phyloP scores from a whole-genome alignment of 805 yeast genomes.

The Cyberlindnera bimundalis region DNA sequence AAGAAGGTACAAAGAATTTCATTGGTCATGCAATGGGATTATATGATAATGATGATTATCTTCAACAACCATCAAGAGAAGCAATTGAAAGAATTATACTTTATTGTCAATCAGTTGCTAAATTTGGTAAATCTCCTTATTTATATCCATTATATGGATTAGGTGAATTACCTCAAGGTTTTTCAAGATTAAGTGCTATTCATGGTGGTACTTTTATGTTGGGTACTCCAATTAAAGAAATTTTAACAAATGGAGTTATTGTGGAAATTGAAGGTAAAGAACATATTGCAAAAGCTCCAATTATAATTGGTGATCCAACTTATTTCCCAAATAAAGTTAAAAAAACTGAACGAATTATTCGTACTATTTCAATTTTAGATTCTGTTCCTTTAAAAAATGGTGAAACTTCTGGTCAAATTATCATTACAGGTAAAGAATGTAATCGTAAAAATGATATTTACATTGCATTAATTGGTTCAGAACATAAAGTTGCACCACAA shows the following conservation, averaged over 20 bases:
- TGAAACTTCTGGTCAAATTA: slow-evolving; percentile 87
- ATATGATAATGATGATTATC: slow-evolving; percentile 88
- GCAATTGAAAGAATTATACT: slow-evolving; percentile 81
- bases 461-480: slow-evolving; percentile 82
- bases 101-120: slow-evolving; percentile 86
- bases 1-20: slow-evolving; percentile 90
- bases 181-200: slow-evolving; percentile 93
- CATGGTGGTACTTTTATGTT: slow-evolving; percentile 99
- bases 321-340: slow-evolving; percentile 71
- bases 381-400: slow-evolving; percentile 80
- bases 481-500: slow-evolving; percentile 86
- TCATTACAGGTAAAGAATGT: slow-evolving; percentile 95
- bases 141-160: slow-evolving; percentile 94
- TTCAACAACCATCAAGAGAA: slow-evolving; percentile 86
- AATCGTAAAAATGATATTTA: slow-evolving; percentile 92
- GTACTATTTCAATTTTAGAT: slow-evolving; percentile 74
- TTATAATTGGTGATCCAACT: slow-evolving; percentile 96
- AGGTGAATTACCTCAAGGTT: slow-evolving; percentile 99
- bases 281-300: slow-evolving; percentile 75
- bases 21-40: slow-evolving; percentile 99
- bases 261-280: slow-evolving; percentile 71
- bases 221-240: slow-evolving; percentile 92
- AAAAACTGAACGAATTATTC: slow-evolving; percentile 37
- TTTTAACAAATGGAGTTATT: slow-evolving; percentile 84
- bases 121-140: slow-evolving; percentile 95